A percentile compares a stretch with the other conserved stretches of the same genome.
Evolutionary conservation across 2,329 filamentous ascomycete genomes (phyloP).

Genomic region (Aspergillus nomiae): DNA sequence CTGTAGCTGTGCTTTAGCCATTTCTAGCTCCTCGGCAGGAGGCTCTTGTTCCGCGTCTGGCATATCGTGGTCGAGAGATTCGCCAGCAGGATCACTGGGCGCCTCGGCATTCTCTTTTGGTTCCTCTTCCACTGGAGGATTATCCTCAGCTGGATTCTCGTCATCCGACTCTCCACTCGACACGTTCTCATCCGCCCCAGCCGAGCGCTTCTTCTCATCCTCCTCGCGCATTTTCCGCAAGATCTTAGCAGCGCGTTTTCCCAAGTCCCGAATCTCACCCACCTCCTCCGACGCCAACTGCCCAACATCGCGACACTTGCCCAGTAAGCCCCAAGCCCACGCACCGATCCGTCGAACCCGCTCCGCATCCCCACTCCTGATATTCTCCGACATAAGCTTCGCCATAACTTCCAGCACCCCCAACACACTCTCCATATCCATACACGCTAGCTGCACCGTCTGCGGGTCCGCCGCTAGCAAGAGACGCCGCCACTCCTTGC

Average conservation of each 20-base stretch:
- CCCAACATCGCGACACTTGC: conserved; percentile 71
- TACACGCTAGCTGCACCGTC: conserved; percentile 52
- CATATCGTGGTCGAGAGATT: conserved; percentile 17
- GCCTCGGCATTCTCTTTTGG: conserved; percentile 4
- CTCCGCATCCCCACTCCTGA: conserved; percentile 61
- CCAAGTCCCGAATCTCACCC: conserved; percentile 74
- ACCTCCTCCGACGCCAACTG: conserved; percentile 76
- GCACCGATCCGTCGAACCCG: conserved; percentile 69
- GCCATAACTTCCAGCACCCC: conserved; percentile 64
- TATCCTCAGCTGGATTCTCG: conserved; percentile 8
- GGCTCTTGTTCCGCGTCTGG: conserved; percentile 18
- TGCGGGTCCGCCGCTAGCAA: conserved; percentile 47
- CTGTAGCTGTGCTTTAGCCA: conserved; percentile 52
- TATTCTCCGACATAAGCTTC: conserved; percentile 61
- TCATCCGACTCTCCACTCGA: conserved; percentile 26
- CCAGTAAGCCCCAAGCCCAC: conserved; percentile 85
- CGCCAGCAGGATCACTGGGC: neutral
- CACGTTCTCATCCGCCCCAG: conserved; percentile 26
- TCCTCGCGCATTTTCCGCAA: conserved; percentile 49
- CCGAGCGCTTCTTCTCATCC: conserved; percentile 35
- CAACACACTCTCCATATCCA: conserved; percentile 65
- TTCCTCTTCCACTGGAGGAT: neutral
- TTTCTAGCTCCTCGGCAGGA: conserved; percentile 45
- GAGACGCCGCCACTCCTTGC: conserved; percentile 57
- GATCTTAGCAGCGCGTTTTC: conserved; percentile 68